Conservation (phyloP, 2,329 filamentous ascomycete species). For the Leptosphaerulina australis region DNA sequence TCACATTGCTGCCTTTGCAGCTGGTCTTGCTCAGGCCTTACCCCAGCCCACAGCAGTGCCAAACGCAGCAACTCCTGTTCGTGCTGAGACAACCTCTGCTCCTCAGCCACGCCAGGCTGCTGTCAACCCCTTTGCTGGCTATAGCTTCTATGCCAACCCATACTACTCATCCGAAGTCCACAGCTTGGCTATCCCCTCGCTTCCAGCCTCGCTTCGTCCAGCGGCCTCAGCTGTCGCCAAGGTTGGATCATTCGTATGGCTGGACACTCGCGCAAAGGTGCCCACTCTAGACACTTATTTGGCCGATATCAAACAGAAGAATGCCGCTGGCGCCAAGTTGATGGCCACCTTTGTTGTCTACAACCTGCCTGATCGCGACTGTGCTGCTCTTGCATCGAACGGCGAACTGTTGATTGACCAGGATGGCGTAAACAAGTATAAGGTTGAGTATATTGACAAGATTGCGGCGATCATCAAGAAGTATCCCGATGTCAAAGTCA, state of each 20-base stretch:
- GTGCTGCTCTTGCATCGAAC: constrained; percentile 67
- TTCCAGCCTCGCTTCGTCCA: constrained; percentile 61
- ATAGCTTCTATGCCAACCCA: constrained; percentile 58
- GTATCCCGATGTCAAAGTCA: constrained; percentile 60
- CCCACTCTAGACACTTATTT: constrained; percentile 57
- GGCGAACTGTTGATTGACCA: constrained; percentile 65
- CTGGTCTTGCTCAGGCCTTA: constrained; percentile 29
- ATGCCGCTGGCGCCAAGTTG: constrained; percentile 56
- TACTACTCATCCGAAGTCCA: constrained; percentile 61
- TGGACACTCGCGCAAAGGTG: constrained; percentile 59
- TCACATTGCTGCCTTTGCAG: constrained; percentile 27
- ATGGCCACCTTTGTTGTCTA: constrained; percentile 65
- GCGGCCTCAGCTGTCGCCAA: constrained; percentile 57
- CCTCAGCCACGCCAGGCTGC: constrained; percentile 42
- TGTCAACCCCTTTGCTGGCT: constrained; percentile 60
- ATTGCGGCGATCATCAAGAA: constrained; percentile 60
- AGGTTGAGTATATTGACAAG: constrained; percentile 58
- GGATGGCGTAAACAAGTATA: constrained; percentile 58
- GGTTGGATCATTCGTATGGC: constrained; percentile 60
- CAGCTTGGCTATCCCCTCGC: constrained; percentile 64
- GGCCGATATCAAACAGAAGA: constrained; percentile 55
- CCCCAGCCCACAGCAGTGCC: constrained; percentile 28
- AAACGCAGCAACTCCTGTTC: constrained; percentile 21
- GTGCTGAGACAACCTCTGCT: constrained; percentile 19
- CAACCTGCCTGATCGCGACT: constrained; percentile 68